These are phyloP conservation scores for Tetrapisispora phaffii DNA, from an alignment of 805 yeast genomes.

Conservation along the genomic window DNA sequence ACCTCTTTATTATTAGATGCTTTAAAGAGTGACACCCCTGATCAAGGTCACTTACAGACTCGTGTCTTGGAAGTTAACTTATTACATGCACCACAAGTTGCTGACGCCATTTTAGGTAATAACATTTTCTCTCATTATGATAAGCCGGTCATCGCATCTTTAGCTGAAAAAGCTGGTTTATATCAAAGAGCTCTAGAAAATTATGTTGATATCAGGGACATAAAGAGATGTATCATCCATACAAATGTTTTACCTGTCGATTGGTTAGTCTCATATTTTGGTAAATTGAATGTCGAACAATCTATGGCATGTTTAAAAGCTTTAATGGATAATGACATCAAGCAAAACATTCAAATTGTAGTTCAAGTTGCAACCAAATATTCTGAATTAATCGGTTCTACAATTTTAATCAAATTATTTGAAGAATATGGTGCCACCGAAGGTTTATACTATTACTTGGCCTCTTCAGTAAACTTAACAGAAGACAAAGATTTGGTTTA, in stretches of 20 bases:
- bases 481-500: constrained; percentile 92
- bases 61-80: constrained; percentile 86
- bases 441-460: constrained; percentile 89
- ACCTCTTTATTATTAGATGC: constrained; percentile 95
- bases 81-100: constrained; percentile 97
- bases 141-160: constrained; percentile 80
- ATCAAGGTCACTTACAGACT: constrained; percentile 93
- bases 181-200: constrained; percentile 93
- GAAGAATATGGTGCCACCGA: constrained; percentile 89
- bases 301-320: constrained; percentile 79
- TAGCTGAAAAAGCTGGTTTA: constrained; percentile 94
- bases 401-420: constrained; percentile 74
- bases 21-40: constrained; percentile 83
- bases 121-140: constrained; percentile 93
- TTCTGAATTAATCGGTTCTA: constrained; percentile 85
- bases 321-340: constrained; percentile 67
- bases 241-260: constrained; percentile 79
- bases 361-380: constrained; percentile 95
- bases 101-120: constrained; percentile 95
- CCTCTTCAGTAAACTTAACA: constrained; percentile 85
- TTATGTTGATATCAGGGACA: constrained; percentile 88
- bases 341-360: constrained; percentile 83
- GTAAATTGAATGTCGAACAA: constrained; percentile 90
- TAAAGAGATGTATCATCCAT: constrained; percentile 88
- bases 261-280: constrained; percentile 88